phyloP scores from a whole-genome alignment of 2,329 filamentous ascomycete genomes.

The Lasiodiplodia sp. region DNA sequence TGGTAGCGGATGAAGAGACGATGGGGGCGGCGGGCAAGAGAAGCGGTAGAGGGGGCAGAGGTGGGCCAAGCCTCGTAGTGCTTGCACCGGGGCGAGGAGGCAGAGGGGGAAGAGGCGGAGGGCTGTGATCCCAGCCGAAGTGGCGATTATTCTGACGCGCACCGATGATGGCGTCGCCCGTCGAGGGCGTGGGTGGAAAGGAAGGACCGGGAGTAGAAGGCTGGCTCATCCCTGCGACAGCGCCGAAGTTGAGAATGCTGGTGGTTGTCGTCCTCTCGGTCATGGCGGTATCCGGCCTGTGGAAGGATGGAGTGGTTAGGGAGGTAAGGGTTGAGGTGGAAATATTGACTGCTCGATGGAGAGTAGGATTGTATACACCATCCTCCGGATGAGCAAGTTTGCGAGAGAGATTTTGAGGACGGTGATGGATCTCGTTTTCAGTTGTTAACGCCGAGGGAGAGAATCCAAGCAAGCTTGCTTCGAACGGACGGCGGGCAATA shows the following conservation, averaged over 20 bases:
- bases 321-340: constrained; percentile 4
- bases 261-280: not conserved
- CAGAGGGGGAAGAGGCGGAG: constrained; percentile 31
- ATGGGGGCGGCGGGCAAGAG: constrained; percentile 30
- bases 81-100: constrained; percentile 34
- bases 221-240: not conserved
- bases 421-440: constrained; percentile 32
- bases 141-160: not conserved
- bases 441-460: constrained; percentile 30
- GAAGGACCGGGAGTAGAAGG: constrained; percentile 25
- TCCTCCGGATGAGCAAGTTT: constrained; percentile 39
- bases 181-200: constrained; percentile 14
- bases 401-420: constrained; percentile 28
- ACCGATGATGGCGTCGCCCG: not conserved
- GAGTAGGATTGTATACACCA: constrained; percentile 29
- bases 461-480: constrained; percentile 43
- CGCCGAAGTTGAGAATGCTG: not conserved
- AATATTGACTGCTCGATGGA: not conserved
- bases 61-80: constrained; percentile 29
- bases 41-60: constrained; percentile 41
- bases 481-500: constrained; percentile 45
- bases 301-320: not conserved
- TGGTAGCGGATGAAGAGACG: constrained; percentile 31
- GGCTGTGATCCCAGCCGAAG: constrained; percentile 7
- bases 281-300: not conserved